phyloP scores from a whole-genome alignment of 257 asterid species.

The Forsythia suspensa region DNA sequence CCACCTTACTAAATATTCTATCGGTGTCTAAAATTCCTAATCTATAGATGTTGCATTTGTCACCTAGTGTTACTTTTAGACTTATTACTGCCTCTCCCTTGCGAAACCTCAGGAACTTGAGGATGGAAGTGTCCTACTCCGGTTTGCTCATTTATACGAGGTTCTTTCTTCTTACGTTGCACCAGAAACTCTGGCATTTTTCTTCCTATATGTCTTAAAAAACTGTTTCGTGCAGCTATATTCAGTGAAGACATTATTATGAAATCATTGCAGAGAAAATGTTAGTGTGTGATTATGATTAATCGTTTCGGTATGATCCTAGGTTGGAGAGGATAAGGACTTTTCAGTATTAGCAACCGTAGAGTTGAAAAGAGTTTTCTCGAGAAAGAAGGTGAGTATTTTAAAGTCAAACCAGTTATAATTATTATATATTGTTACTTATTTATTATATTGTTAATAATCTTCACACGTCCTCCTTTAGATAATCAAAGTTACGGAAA shows the following conservation, averaged over 20 bases:
- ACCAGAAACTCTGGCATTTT: not conserved
- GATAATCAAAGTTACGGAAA: conserved; percentile 56
- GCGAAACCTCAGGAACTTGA: conserved; percentile 69
- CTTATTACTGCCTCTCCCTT: not conserved
- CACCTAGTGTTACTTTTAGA: not conserved
- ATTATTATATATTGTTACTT: not conserved
- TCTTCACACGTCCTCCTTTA: conserved; percentile 19
- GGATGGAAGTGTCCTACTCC: conserved; percentile 64
- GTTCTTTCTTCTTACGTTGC: conserved; percentile 37
- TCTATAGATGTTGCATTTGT: not conserved
- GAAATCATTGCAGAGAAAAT: not conserved
- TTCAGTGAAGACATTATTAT: not conserved
- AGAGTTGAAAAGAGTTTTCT: conserved; percentile 69
- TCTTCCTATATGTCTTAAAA: not conserved
- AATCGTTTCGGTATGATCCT: not conserved
- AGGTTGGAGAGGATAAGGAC: conserved; percentile 92
- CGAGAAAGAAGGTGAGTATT: conserved; percentile 60
- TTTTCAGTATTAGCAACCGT: conserved; percentile 64
- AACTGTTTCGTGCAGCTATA: not conserved
- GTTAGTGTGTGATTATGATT: not conserved
- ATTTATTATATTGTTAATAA: not conserved
- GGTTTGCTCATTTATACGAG: conserved; percentile 96
- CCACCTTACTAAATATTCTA: not conserved
- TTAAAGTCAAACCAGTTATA: not conserved
- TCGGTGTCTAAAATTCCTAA: not conserved